These are phyloP conservation scores for Vigna mungo DNA, from an alignment of 306 rosid species.

Conservation along the genomic window DNA sequence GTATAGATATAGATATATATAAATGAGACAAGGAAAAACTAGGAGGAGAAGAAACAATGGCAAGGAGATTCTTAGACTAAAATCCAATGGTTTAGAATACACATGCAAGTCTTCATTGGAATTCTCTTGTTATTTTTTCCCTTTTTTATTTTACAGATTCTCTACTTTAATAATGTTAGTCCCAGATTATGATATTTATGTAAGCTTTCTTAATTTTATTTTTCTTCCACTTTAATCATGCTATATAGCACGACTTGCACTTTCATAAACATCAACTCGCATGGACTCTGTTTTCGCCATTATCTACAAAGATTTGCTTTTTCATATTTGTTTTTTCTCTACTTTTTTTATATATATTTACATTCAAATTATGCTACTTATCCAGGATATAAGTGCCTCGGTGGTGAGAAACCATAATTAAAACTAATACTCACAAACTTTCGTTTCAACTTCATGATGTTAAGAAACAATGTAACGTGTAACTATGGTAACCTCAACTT, in stretches of 20 bases:
- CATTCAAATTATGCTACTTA: not conserved
- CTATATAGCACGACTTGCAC: slow-evolving; percentile 11
- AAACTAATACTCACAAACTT: not conserved
- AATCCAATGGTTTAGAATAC: slow-evolving; percentile 50
- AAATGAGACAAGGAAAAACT: slow-evolving; percentile 45
- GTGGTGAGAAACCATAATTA: not conserved
- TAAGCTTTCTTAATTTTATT: not conserved
- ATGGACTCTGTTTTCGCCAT: not conserved
- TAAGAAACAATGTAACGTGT: not conserved
- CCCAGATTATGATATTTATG: slow-evolving; percentile 22
- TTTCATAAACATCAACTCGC: slow-evolving; percentile 10
- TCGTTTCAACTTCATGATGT: not conserved
- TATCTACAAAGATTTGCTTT: not conserved
- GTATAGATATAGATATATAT: slow-evolving; percentile 45
- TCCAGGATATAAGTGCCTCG: not conserved
- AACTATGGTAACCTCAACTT: not conserved
- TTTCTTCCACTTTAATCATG: slow-evolving; percentile 28
- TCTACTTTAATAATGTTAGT: slow-evolving; percentile 39
- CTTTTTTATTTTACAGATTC: slow-evolving; percentile 21
- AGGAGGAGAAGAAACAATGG: slow-evolving; percentile 42
- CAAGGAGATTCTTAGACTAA: slow-evolving; percentile 51
- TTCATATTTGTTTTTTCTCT: slow-evolving; percentile 6
- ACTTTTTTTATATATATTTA: not conserved
- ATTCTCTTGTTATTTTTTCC: slow-evolving; percentile 36
- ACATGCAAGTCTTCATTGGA: slow-evolving; percentile 41